Evolutionary conservation across 208 protist species (phyloP), one percentile per base, ranked within the genome.

Genomic region (Angomonas deanei): DNA sequence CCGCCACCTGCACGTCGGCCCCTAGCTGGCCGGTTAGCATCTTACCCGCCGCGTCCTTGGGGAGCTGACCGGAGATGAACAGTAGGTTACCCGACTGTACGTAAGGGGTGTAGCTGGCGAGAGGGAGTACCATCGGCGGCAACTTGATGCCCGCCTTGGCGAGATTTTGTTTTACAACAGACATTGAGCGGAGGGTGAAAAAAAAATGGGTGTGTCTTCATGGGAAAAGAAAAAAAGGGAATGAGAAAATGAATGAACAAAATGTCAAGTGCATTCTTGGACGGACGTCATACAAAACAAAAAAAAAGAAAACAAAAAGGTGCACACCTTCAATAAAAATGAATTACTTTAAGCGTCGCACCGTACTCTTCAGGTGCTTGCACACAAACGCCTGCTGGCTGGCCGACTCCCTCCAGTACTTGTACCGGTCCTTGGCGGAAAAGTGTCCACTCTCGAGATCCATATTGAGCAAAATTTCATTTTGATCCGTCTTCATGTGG

Each of bases 401-500:
- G 17, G 91, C 86, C n/a, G 68, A 72, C 76, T 94, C 91, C 26
- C 79, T 62, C 84, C 80, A 88, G 60, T 89, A 93, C 75, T 88
- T 88, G 74, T 96, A 96, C 33, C 91, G 83, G 55, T 94, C 91
- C 69, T 84, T 91, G 24, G 91, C 87, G 3, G 86, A 92, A 69
- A 94, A 94, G 78, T 96, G 91, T 0, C 91, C 91, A 64, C 80
- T 92, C 46, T 93, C 86, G 38, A 94, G 79, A 62, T 96, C 86
- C 73, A 94, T 93, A 68, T 96, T 92, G 28, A 94, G 73, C 36
- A 96, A 58, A 27, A 94, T 65, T 53, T 94, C 86, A 39, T 88
- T 88, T 57, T 57, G 30, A 72, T 91, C 85, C 33, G 87, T 96
- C 64, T 93, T 93, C 32, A 74, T 53, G 57, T 79, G 77, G 3